Percentiles rank a stretch among this genome's conserved stretches.
phyloP scores from a whole-genome alignment of 805 yeast genomes.

The Millerago galiae region DNA sequence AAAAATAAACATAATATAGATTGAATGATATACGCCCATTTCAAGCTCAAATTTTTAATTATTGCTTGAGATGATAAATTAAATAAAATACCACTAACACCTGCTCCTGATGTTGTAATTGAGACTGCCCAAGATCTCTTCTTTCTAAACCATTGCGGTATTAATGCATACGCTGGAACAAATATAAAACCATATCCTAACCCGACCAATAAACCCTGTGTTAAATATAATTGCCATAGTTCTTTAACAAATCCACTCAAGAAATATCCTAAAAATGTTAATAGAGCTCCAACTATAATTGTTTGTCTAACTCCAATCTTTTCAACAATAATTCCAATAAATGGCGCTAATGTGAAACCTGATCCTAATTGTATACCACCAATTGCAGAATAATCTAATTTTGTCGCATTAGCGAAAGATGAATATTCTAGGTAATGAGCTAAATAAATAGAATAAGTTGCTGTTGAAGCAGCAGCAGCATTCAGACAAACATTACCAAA shows the following conservation, averaged over 20 bases:
- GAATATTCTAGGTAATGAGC: conserved; percentile 47
- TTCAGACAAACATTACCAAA: conserved; percentile 15
- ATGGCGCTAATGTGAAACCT: conserved; percentile 58
- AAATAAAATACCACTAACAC: conserved; percentile 39
- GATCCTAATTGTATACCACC: conserved; percentile 57
- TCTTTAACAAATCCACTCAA: conserved; percentile 54
- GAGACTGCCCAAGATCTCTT: conserved; percentile 46
- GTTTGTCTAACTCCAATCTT: conserved; percentile 36
- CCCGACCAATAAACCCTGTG: conserved; percentile 64
- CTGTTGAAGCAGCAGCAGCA: conserved; percentile 6
- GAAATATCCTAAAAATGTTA: conserved; percentile 49
- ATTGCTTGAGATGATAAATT: conserved; percentile 30
- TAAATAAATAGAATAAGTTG: conserved; percentile 51
- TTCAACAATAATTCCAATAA: conserved; percentile 25
- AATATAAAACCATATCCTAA: conserved; percentile 44
- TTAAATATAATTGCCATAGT: conserved; percentile 58
- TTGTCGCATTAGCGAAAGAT: conserved; percentile 45
- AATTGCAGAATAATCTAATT: conserved; percentile 55
- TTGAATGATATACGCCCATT: conserved; percentile 32
- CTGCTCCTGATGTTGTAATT: conserved; percentile 34
- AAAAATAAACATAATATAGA: conserved; percentile 32
- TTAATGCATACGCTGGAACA: conserved; percentile 49
- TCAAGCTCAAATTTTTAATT: conserved; percentile 24
- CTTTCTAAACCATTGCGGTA: conserved; percentile 68
- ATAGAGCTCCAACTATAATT: conserved; percentile 40